Evolutionary conservation across 2,329 filamentous ascomycete genomes (phyloP).

Genomic region (Diaporthe eres): DNA sequence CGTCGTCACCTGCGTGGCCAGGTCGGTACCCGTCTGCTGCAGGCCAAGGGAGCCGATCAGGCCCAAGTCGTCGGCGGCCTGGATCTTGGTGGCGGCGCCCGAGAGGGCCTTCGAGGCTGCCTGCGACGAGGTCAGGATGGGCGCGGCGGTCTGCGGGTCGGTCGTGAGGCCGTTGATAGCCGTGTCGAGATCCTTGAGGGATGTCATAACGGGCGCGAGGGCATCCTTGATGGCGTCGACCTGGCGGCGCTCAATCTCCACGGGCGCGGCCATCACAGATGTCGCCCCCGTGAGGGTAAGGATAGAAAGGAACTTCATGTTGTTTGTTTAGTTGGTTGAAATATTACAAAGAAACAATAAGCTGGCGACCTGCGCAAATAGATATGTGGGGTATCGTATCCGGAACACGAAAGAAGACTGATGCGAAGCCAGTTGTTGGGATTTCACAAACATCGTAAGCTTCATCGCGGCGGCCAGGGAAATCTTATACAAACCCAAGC

Average conservation of each 20-base stretch:
- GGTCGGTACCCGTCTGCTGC: constrained; percentile 36
- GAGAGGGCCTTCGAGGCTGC: constrained; percentile 29
- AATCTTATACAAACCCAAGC: constrained; percentile 26
- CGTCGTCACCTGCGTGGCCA: constrained; percentile 35
- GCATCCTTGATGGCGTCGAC: constrained; percentile 30
- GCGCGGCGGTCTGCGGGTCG: constrained; percentile 29
- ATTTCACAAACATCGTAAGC: not conserved
- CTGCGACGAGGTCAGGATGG: constrained; percentile 32
- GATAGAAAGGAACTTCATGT: constrained; percentile 22
- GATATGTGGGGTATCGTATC: constrained; percentile 17
- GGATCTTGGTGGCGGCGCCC: constrained; percentile 32
- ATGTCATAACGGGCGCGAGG: constrained; percentile 33
- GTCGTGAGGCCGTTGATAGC: constrained; percentile 34
- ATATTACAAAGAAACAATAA: not conserved
- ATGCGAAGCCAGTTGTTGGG: not conserved
- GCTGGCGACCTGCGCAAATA: constrained; percentile 32
- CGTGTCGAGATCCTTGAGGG: constrained; percentile 36
- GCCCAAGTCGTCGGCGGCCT: constrained; percentile 24
- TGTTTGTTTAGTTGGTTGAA: not conserved
- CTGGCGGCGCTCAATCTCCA: constrained; percentile 22
- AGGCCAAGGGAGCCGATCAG: constrained; percentile 47
- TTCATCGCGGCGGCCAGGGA: constrained; percentile 4
- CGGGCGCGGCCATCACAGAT: constrained; percentile 11
- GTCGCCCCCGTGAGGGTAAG: constrained; percentile 16
- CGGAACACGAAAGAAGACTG: constrained; percentile 2